phyloP scores from a whole-genome alignment of 495 filamentous ascomycete species.

The Cenococcum geophilum region DNA sequence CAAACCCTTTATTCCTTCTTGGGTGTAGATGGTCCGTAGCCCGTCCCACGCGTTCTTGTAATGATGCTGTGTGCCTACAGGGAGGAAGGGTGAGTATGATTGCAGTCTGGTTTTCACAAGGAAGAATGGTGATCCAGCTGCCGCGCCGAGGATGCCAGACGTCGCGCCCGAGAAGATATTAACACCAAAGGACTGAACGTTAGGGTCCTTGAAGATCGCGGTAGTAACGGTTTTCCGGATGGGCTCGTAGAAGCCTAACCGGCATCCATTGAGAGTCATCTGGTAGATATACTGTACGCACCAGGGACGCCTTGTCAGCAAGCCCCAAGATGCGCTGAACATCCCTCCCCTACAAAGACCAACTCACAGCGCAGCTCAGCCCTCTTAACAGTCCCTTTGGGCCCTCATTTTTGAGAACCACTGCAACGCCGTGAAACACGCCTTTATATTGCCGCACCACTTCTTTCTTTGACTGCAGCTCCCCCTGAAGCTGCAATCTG shows the following conservation, averaged over 20 bases:
- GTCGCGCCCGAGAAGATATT: slow-evolving; percentile 89
- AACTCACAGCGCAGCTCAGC: slow-evolving; percentile 71
- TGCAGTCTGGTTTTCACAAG: slow-evolving; percentile 97
- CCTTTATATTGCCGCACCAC: slow-evolving; percentile 83
- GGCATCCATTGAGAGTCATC: slow-evolving; percentile 91
- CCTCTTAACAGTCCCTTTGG: slow-evolving; percentile 79
- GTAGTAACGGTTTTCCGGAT: slow-evolving; percentile 58
- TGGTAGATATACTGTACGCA: slow-evolving; percentile 80
- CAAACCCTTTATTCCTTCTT: slow-evolving; percentile 72
- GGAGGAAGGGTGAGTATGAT: slow-evolving; percentile 87
- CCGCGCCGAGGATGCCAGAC: slow-evolving; percentile 84
- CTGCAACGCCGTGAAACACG: slow-evolving; percentile 84
- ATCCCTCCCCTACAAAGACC: background rate
- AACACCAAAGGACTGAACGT: slow-evolving; percentile 72
- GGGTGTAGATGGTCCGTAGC: slow-evolving; percentile 64
- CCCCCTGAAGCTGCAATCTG: slow-evolving; percentile 92
- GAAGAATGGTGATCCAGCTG: slow-evolving; percentile 91
- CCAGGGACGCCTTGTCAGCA: slow-evolving; percentile 5
- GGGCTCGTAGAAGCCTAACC: slow-evolving; percentile 96
- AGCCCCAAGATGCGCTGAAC: no score
- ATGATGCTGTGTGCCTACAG: slow-evolving; percentile 90
- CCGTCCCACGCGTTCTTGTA: slow-evolving; percentile 86
- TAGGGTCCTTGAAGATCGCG: slow-evolving; percentile 61
- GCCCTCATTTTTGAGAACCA: slow-evolving; percentile 90
- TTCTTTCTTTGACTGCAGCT: slow-evolving; percentile 78